Conservation (phyloP, 192 early-diverging fungal species). For the Gonapodya sp. region DNA sequence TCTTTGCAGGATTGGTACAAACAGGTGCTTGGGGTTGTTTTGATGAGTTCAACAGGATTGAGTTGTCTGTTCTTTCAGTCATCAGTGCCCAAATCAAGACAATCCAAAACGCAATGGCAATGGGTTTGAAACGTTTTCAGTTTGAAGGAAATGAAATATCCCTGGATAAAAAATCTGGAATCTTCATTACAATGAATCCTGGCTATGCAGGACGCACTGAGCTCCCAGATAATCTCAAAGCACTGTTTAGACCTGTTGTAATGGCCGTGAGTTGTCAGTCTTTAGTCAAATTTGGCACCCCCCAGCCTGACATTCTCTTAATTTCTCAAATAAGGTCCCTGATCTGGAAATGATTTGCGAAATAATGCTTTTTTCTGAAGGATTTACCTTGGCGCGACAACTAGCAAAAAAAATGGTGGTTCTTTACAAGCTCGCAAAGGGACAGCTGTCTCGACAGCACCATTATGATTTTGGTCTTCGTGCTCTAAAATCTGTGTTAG, state of each 20-base stretch:
- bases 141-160: constrained; percentile 58
- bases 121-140: constrained; percentile 42
- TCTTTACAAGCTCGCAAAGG: constrained; percentile 51
- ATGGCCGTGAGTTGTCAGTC: constrained; percentile 22
- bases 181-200: constrained; percentile 64
- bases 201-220: constrained; percentile 58
- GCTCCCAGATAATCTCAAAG: constrained; percentile 54
- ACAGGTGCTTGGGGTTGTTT: constrained; percentile 55
- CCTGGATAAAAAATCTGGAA: constrained; percentile 53
- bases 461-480: constrained; percentile 60
- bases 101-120: constrained; percentile 45
- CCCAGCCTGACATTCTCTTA: neutral
- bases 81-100: constrained; percentile 55
- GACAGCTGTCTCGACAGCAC: constrained; percentile 54
- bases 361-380: constrained; percentile 52
- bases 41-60: constrained; percentile 60
- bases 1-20: constrained; percentile 55
- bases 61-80: constrained; percentile 52
- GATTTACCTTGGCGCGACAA: constrained; percentile 51
- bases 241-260: constrained; percentile 54
- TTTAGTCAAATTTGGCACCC: neutral
- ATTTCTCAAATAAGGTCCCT: constrained; percentile 46
- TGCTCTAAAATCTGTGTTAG: constrained; percentile 53
- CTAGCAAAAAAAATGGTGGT: constrained; percentile 60
- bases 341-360: constrained; percentile 56